Base-by-base conservation (phyloP, 345 rosid genomes). In the Dovyalis caffra region DNA sequence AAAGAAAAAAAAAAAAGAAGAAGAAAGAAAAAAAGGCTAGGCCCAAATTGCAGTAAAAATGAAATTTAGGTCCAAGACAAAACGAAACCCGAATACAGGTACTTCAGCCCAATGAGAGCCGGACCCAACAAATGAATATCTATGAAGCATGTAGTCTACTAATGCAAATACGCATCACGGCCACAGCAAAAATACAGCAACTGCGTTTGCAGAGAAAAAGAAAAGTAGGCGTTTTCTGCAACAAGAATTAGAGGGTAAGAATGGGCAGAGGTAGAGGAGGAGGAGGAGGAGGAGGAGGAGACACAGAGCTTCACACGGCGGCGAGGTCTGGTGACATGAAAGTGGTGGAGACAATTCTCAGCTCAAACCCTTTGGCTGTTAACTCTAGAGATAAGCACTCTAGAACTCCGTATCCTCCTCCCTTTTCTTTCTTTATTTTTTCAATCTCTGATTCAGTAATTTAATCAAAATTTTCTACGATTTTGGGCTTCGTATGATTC, bases 301-400 rank as follows among this genome's bases (percentile, higher is more conserved):
- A 70, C 72, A 72, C 80, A 34, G 88, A 85, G 58, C 86, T 95
- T 63, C 99, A 95, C 68, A 79, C 87, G 1, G 98, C 96, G 26
- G 98, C 99, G n/a, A 90, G 99, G 84, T 85, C 92, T 7, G 99
- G 99, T 18, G 95, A 95, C 81, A 72, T 95, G 74, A 64, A 63
- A n/a, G 86, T 87, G 3, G 87, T 91, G 72, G 88, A 83, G 77
- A 65, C 86, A 16, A 87, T 89, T 25, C 84, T 95, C 77, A 78
- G 79, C 65, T 82, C 92, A 12, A 89, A 89, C 68, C 95, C 97
- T 56, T 76, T 91, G 78, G 85, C 87, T 10, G 78, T 91, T 72
- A 93, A 93, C 79, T 85, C 93, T 63, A 87, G 98, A 85, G 99
- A 95, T 91, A 95, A 88, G 84, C 99, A 90, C 85, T 93, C 97